Percentiles rank a stretch among this genome's conserved stretches.
These are phyloP conservation scores for Gossypium arboreum DNA, from an alignment of 345 rosid species.

Conservation along the genomic window DNA sequence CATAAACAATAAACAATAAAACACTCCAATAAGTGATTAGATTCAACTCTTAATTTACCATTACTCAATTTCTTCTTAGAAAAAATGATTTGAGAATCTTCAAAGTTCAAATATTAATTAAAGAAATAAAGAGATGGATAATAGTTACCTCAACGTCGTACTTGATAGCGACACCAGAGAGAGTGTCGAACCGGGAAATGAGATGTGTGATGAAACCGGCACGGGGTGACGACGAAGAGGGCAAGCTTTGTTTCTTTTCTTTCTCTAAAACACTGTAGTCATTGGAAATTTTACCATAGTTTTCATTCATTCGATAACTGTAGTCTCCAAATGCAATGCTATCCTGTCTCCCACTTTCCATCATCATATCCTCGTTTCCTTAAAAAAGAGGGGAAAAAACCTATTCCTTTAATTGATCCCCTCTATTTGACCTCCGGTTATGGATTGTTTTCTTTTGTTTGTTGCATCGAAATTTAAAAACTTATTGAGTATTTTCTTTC, in stretches of 20 bases:
- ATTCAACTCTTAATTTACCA: too few relatives aligned
- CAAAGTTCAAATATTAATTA: not conserved
- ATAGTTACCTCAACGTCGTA: conserved; percentile 82
- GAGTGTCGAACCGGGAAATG: conserved; percentile 76
- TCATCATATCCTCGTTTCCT: conserved; percentile 22
- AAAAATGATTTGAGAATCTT: not conserved
- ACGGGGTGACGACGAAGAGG: conserved; percentile 27
- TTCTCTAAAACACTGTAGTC: conserved; percentile 14
- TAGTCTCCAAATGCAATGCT: conserved; percentile 21
- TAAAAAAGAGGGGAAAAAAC: not conserved
- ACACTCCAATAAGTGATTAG: too few relatives aligned
- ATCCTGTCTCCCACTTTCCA: conserved; percentile 37
- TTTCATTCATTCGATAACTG: conserved; percentile 9
- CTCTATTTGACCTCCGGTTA: not conserved
- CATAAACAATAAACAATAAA: too few relatives aligned
- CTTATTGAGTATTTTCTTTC: too few relatives aligned
- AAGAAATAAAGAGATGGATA: not conserved
- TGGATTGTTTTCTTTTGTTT: not conserved
- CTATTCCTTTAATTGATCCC: not conserved
- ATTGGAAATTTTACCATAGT: conserved; percentile 22
- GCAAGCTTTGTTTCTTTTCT: conserved; percentile 27
- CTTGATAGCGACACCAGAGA: conserved; percentile 87
- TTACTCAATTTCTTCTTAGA: too few relatives aligned
- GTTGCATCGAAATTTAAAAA: not conserved
- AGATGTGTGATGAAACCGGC: conserved; percentile 56